A percentile compares a stretch with the other conserved stretches of the same genome.
Evolutionary conservation across 352 stramenopile species (phyloP).

Genomic region (Phytopythium ostracodes): DNA sequence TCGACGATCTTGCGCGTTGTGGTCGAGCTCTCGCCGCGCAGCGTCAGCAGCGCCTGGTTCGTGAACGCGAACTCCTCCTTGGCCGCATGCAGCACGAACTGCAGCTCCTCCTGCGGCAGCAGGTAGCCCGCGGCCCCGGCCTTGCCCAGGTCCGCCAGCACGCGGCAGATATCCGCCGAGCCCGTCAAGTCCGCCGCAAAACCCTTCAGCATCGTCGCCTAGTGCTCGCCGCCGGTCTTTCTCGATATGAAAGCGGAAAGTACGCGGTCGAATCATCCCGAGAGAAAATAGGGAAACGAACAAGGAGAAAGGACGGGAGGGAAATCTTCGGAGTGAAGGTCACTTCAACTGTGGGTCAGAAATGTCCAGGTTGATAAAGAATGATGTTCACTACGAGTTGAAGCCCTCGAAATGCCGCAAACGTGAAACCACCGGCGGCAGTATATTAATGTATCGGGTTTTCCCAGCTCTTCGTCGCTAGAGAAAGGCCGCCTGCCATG

Average conservation of each 20-base stretch:
- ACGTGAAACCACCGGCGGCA: too few species aligned
- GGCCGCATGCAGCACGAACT: constrained; percentile 44
- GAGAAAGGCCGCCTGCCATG: constrained; percentile 23
- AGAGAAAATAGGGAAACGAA: too few species aligned
- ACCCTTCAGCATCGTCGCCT: constrained; percentile 32
- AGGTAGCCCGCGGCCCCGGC: constrained; percentile 37
- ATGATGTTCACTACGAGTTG: too few species aligned
- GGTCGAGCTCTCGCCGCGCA: constrained; percentile 39
- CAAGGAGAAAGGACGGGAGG: too few species aligned
- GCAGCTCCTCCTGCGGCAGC: constrained; percentile 45
- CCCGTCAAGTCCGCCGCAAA: constrained; percentile 46
- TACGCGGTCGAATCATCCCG: too few species aligned
- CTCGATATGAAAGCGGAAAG: too few species aligned
- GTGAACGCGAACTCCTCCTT: constrained; percentile 69
- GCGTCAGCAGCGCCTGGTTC: constrained; percentile 50
- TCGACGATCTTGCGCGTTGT: constrained; percentile 49
- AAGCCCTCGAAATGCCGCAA: too few species aligned
- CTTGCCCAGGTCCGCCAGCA: constrained; percentile 41
- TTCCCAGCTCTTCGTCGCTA: too few species aligned
- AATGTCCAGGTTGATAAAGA: too few species aligned
- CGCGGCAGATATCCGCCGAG: constrained; percentile 46
- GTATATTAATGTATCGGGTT: background rate
- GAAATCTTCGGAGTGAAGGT: too few species aligned
- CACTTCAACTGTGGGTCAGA: too few species aligned
- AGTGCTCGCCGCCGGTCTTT: too few species aligned